A percentile compares a stretch with the other conserved stretches of the same genome.
These are phyloP conservation scores for Colletotrichum scovillei DNA, from an alignment of 2,329 filamentous ascomycete species.

Conservation along the genomic window DNA sequence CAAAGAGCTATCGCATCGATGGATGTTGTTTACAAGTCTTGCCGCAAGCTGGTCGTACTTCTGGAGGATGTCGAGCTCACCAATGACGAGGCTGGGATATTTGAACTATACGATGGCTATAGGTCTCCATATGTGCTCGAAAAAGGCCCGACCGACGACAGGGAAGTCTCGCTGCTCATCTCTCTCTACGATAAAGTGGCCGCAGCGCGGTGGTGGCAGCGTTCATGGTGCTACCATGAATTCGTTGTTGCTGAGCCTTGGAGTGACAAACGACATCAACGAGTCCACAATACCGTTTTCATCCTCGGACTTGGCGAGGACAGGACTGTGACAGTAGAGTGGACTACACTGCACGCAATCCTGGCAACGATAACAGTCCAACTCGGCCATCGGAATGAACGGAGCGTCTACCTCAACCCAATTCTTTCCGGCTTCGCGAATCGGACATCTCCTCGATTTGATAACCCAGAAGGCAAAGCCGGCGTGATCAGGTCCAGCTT, in stretches of 20 bases:
- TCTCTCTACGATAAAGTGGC: slow-evolving; percentile 14
- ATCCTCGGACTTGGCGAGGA: not conserved
- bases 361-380: not conserved
- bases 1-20: slow-evolving; percentile 21
- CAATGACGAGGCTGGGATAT: not conserved
- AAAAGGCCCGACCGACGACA: not conserved
- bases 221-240: slow-evolving; percentile 27
- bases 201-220: slow-evolving; percentile 25
- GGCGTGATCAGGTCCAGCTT: not conserved
- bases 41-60: slow-evolving; percentile 14
- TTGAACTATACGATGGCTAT: not conserved
- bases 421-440: slow-evolving; percentile 17
- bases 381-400: not conserved
- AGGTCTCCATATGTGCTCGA: not conserved
- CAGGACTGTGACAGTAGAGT: not conserved
- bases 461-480: not conserved
- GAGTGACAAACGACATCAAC: slow-evolving; percentile 14
- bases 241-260: slow-evolving; percentile 21
- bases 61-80: slow-evolving; percentile 22
- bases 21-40: slow-evolving; percentile 19
- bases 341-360: slow-evolving; percentile 4
- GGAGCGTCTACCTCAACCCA: slow-evolving; percentile 1
- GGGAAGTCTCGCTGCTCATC: not conserved
- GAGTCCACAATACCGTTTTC: slow-evolving; percentile 20
- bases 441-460: slow-evolving; percentile 14